A percentile compares a stretch with the other conserved stretches of the same genome.
Conservation (phyloP, 2,329 filamentous ascomycete genomes). For the Pseudogymnoascus sp. region DNA sequence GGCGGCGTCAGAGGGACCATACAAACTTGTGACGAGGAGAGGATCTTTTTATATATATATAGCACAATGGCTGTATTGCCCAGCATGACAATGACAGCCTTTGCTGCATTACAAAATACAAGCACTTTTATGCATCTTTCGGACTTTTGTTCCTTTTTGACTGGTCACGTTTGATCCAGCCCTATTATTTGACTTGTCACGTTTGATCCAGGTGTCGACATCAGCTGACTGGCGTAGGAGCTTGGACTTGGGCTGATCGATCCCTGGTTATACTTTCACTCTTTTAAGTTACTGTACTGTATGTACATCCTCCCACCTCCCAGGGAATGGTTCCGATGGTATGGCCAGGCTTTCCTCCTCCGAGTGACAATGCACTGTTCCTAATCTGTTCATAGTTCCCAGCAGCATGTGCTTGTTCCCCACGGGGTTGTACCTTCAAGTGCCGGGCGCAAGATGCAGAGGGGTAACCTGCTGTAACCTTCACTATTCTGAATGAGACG, state of each 20-base stretch:
- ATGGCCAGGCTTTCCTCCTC: not conserved
- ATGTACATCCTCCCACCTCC: no score
- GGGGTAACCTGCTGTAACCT: not conserved
- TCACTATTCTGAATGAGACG: not conserved
- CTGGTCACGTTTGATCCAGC: not conserved
- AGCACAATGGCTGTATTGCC: not conserved
- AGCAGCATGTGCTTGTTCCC: not conserved
- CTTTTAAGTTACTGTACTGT: not conserved
- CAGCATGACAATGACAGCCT: not conserved
- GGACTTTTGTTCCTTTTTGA: not conserved
- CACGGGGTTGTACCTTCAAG: not conserved
- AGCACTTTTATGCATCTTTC: not conserved
- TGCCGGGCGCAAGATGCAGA: not conserved
- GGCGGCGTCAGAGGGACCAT: slow-evolving; percentile 78
- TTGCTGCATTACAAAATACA: not conserved
- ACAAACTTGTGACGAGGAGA: slow-evolving; percentile 33
- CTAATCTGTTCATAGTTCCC: not conserved
- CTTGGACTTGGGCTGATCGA: not conserved
- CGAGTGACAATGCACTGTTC: not conserved
- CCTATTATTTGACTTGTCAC: not conserved
- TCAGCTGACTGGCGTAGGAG: not conserved
- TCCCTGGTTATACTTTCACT: not conserved
- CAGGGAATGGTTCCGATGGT: not conserved
- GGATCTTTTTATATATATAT: not conserved
- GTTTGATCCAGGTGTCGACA: not conserved